Evolutionary conservation across 2,329 filamentous ascomycete genomes (phyloP).

Genomic region (Botrytis porri): DNA sequence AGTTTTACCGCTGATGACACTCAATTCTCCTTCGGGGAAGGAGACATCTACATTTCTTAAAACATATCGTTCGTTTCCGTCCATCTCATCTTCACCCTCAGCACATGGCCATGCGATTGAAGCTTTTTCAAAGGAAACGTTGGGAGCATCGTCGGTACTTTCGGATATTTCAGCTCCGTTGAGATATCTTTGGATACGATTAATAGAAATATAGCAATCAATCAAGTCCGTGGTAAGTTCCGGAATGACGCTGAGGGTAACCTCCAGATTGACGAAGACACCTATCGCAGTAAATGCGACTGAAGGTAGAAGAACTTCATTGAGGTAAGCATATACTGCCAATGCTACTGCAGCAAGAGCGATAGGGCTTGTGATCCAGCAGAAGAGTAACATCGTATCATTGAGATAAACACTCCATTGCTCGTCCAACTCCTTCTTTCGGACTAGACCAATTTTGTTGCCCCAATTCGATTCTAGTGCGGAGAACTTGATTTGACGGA

Average conservation of each 20-base stretch:
- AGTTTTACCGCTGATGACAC: conserved; percentile 72
- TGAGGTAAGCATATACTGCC: conserved; percentile 61
- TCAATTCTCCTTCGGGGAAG: conserved; percentile 68
- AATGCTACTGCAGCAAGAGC: conserved; percentile 70
- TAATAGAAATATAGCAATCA: conserved; percentile 70
- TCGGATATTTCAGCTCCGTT: conserved; percentile 60
- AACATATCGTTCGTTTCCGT: conserved; percentile 59
- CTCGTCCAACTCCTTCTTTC: conserved; percentile 63
- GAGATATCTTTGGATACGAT: conserved; percentile 70
- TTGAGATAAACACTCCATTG: conserved; percentile 62
- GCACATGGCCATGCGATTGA: conserved; percentile 74
- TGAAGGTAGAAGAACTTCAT: conserved; percentile 64
- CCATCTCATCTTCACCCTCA: conserved; percentile 53
- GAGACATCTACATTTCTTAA: conserved; percentile 61
- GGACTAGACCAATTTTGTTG: conserved; percentile 60
- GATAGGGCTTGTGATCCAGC: conserved; percentile 72
- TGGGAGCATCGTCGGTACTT: conserved; percentile 52
- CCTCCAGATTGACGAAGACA: conserved; percentile 71
- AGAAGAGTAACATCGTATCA: conserved; percentile 37
- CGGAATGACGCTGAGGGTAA: conserved; percentile 67
- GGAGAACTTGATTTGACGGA: conserved; percentile 82
- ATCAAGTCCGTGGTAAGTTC: conserved; percentile 68
- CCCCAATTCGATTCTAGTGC: conserved; percentile 75
- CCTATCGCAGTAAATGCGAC: conserved; percentile 77
- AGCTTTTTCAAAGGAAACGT: conserved; percentile 64